Evolutionary conservation across 768 basidiomycete species (phyloP).

Genomic region (Boletus sensibilis): DNA sequence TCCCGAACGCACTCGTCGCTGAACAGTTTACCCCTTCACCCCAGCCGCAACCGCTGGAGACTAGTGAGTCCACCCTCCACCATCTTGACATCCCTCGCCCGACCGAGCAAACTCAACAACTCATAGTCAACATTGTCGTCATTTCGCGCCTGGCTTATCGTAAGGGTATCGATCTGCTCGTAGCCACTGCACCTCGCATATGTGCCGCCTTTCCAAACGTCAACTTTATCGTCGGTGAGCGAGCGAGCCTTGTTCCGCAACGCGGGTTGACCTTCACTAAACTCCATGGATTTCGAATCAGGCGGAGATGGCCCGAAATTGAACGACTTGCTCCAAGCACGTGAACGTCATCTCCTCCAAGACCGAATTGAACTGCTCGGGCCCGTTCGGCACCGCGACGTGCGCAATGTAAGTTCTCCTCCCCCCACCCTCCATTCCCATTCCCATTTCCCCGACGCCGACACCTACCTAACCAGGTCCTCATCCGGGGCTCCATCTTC

Average conservation of each 20-base stretch:
- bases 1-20: constrained; percentile 88
- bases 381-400: constrained; percentile 74
- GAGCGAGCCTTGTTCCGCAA: no score
- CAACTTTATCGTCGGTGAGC: constrained; percentile 77
- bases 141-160: constrained; percentile 90
- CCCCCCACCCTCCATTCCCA: fast-evolving
- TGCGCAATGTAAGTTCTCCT: constrained; percentile 59
- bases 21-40: constrained; percentile 78
- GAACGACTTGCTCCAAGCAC: constrained; percentile 92
- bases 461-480: constrained; percentile 51
- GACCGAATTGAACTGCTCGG: constrained; percentile 92
- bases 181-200: constrained; percentile 88
- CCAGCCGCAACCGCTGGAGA: constrained; percentile 43
- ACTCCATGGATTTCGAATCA: constrained; percentile 26
- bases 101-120: neutral
- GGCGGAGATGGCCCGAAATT: constrained; percentile 96
- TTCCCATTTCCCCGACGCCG: neutral
- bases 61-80: constrained; percentile 41
- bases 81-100: no score
- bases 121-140: constrained; percentile 84
- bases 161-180: constrained; percentile 94
- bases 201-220: constrained; percentile 85
- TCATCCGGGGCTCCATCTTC: constrained; percentile 84
- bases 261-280: neutral
- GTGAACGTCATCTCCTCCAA: constrained; percentile 86